These are phyloP conservation scores for Saturnispora mendoncae DNA, from an alignment of 805 yeast genomes.

Conservation along the genomic window DNA sequence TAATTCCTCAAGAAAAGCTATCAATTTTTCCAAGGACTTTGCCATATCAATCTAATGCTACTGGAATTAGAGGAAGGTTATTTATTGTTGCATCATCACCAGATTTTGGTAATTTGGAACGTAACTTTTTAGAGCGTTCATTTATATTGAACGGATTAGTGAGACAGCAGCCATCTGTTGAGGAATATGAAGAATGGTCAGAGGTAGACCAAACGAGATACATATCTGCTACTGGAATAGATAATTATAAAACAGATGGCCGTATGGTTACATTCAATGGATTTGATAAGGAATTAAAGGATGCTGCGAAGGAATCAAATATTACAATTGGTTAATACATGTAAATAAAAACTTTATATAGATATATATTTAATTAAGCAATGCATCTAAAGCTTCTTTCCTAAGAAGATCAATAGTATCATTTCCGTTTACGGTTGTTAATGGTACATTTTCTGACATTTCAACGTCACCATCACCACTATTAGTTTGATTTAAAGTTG, in stretches of 20 bases:
- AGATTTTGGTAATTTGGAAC: conserved; percentile 24
- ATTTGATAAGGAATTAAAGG: neutral
- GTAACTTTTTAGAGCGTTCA: conserved; percentile 26
- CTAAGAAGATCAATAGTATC: neutral
- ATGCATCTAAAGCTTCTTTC: conserved; percentile 2
- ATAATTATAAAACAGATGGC: neutral
- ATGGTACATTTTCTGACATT: neutral
- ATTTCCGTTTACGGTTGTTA: neutral
- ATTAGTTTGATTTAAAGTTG: neutral
- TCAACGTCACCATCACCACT: conserved; percentile 1
- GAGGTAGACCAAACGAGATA: conserved; percentile 11
- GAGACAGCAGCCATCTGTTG: conserved; percentile 18
- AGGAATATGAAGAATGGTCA: conserved; percentile 17
- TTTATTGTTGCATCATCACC: conserved; percentile 15
- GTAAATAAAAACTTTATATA: conserved; percentile 2
- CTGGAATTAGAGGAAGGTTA: conserved; percentile 13
- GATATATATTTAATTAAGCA: neutral
- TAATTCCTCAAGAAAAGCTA: conserved; percentile 15
- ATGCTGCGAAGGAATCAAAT: neutral
- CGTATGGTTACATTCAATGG: neutral
- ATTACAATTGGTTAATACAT: neutral
- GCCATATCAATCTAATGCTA: conserved; percentile 1
- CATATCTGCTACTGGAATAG: neutral
- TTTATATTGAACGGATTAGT: conserved; percentile 23
- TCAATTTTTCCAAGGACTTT: conserved; percentile 14